Base-by-base conservation (phyloP, 202 grass and related monocot species). In the Saccharum hybrid region DNA sequence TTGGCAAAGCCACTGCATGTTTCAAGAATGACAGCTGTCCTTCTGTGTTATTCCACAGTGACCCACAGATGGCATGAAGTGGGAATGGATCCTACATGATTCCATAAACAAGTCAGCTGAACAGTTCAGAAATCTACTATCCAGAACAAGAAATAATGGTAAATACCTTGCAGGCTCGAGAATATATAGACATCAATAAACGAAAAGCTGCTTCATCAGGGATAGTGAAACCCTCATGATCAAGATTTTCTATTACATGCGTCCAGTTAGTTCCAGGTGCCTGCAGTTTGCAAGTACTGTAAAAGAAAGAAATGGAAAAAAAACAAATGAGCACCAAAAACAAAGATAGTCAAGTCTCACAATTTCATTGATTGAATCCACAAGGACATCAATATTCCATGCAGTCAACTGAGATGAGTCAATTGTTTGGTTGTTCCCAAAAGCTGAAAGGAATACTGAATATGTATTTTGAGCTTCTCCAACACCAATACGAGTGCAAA, bases 21-120 rank as follows among this genome's bases (percentile, higher is more conserved):
- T 90, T 96, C 62, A 96, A 87, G 62, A 98, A 92, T 67, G 93
- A 98, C 73, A 98, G 60, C 22, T 94, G 91, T 34, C 91, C 96
- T 87, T 99, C 91, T 84, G 89, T 86, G 92, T 96, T 96, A 68
- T 82, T 99, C 96, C 96, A 96, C n/a, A 92, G 68, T 76, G 89
- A 94, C 30, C 93, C 93, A 85, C 91, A 96, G 57, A 96, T 66
- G 33, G 89, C 93, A 84, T 96, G 81, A 87, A 96, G 91, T 13
- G 91, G 93, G 85, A 99, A 99, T 54, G 89, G 96, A 84, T 99
- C 87, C 89, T 96, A 74, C 34, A 86, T 16, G 70, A 90, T 79
- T 82, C 30, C 76, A 66, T 64, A 65, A 82, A 89, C 61, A 79
- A 70, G 52, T 98, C 71, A 86, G 72, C 49, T 46, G 54, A 26